Evolutionary conservation across 75 land plant species (phyloP).

Genomic region (Picea sitchensis): DNA sequence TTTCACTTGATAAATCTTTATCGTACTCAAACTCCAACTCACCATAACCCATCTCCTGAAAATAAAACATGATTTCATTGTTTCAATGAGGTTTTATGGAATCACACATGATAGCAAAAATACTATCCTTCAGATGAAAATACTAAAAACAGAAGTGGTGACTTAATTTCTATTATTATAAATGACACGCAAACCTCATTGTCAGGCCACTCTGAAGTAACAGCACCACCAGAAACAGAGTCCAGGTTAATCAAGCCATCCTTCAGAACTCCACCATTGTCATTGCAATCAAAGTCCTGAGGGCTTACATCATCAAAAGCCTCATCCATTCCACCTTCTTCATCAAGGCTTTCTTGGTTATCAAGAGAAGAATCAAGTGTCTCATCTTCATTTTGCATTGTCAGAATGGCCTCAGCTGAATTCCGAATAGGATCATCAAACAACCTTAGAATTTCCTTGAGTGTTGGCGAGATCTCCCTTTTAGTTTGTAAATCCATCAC

Average conservation of each 20-base stretch:
- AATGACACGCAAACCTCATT: conserved; percentile 1
- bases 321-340: not conserved
- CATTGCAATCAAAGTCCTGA: not conserved
- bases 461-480: conserved; percentile 73
- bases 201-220: not conserved
- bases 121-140: not conserved
- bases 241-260: conserved; percentile 1
- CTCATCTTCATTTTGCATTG: conserved; percentile 6
- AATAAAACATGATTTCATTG: not conserved
- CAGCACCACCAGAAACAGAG: not conserved
- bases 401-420: conserved; percentile 16
- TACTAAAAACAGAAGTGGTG: not conserved
- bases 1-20: conserved; percentile 29
- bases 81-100: not conserved
- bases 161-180: not conserved
- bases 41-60: conserved; percentile 11
- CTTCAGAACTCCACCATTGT: not conserved
- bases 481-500: conserved; percentile 27
- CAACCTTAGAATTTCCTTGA: conserved; percentile 46
- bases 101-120: not conserved
- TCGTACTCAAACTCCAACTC: conserved; percentile 5
- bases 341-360: conserved; percentile 15
- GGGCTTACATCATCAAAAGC: conserved; percentile 14
- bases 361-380: not conserved
- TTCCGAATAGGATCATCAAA: conserved; percentile 59